phyloP scores from a whole-genome alignment of 1,139 yeast species.

The Saccharomyces hybrid region DNA sequence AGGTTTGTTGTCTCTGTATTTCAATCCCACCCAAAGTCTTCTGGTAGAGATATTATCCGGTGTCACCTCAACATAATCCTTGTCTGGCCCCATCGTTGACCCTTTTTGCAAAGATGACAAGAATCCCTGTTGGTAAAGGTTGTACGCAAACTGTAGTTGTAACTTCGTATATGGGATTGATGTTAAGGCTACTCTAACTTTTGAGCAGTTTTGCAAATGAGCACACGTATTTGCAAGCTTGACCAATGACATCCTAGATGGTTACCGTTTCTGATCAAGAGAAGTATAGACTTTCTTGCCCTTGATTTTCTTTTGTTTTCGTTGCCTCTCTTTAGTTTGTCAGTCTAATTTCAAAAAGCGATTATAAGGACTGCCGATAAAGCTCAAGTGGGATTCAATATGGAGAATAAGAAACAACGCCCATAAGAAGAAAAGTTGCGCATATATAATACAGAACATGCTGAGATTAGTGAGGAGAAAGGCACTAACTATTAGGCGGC shows the following conservation, averaged over 20 bases:
- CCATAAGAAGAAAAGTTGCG: neutral
- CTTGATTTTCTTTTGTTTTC: neutral
- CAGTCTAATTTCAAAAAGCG: neutral
- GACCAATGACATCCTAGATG: slow-evolving; percentile 63
- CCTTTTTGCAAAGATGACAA: slow-evolving; percentile 81
- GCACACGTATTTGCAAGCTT: slow-evolving; percentile 80
- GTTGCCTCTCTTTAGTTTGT: neutral
- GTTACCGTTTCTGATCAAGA: neutral
- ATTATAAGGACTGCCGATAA: neutral
- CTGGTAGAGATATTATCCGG: slow-evolving; percentile 82
- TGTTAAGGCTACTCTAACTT: slow-evolving; percentile 67
- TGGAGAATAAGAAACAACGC: too few relatives aligned
- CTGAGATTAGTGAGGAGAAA: neutral
- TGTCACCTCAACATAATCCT: slow-evolving; percentile 65
- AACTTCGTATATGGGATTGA: slow-evolving; percentile 81
- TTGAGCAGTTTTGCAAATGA: slow-evolving; percentile 81
- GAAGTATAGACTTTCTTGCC: neutral
- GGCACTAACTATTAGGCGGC: neutral
- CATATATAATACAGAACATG: neutral
- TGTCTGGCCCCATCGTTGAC: slow-evolving; percentile 83
- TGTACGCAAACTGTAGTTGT: slow-evolving; percentile 76
- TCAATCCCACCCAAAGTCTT: slow-evolving; percentile 85
- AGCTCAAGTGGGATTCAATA: neutral
- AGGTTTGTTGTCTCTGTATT: slow-evolving; percentile 74
- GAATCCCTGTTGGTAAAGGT: slow-evolving; percentile 86